Percentiles rank a stretch among this genome's conserved stretches.
phyloP scores from a whole-genome alignment of 805 yeast genomes.

The Sporopachydermia quercuum region DNA sequence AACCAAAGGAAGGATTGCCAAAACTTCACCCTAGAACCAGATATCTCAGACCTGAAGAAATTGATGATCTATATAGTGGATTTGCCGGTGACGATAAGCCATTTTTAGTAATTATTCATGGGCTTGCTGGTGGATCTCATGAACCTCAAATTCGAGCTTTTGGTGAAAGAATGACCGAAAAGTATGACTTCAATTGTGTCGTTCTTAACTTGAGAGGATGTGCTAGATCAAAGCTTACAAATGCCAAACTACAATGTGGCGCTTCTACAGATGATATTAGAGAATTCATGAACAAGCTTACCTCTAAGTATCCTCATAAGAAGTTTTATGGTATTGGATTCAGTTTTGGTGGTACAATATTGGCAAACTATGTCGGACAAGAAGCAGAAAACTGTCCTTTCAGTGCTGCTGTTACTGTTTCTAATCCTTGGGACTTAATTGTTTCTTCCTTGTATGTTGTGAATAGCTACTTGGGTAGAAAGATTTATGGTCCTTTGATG shows the following conservation, averaged over 20 bases:
- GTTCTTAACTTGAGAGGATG: constrained; percentile 72
- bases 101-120: constrained; percentile 63
- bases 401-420: constrained; percentile 42
- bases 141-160: constrained; percentile 60
- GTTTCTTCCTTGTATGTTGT: constrained; percentile 32
- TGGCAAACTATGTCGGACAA: constrained; percentile 61
- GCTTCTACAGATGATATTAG: constrained; percentile 59
- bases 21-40: constrained; percentile 38
- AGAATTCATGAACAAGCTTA: constrained; percentile 35
- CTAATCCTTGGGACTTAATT: constrained; percentile 62
- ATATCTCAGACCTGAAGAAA: constrained; percentile 32
- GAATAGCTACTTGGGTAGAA: constrained; percentile 24
- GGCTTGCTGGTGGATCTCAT: constrained; percentile 76
- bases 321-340: constrained; percentile 65
- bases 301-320: constrained; percentile 36
- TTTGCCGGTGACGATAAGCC: constrained; percentile 19
- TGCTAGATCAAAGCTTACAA: constrained; percentile 49
- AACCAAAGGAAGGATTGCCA: constrained; percentile 18
- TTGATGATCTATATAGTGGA: constrained; percentile 14
- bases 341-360: constrained; percentile 63
- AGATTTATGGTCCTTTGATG: constrained; percentile 37
- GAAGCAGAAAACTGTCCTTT: constrained; percentile 28
- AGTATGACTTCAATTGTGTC: constrained; percentile 39
- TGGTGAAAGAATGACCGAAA: constrained; percentile 18
- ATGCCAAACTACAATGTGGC: constrained; percentile 58